A percentile compares a stretch with the other conserved stretches of the same genome.
These are phyloP conservation scores for Dactylonectria estremocensis DNA, from an alignment of 2,329 filamentous ascomycete species.

Conservation along the genomic window DNA sequence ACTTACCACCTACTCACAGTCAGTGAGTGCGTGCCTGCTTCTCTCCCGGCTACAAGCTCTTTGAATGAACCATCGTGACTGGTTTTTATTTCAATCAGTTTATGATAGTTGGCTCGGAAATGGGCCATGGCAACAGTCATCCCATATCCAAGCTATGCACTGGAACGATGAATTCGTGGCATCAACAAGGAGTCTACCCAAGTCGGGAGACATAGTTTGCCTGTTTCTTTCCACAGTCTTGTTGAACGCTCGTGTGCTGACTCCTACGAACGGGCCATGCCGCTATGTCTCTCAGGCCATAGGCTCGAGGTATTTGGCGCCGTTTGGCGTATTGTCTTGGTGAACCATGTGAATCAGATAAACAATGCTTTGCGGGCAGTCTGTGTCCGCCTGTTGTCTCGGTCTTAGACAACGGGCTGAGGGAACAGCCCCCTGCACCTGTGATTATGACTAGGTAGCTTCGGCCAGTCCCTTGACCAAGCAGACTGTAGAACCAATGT, in stretches of 20 bases:
- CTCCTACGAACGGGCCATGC: too few species aligned
- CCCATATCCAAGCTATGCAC: background rate
- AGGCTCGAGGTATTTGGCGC: background rate
- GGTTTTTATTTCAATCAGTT: too few species aligned
- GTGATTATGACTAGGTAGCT: background rate
- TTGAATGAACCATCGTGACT: too few species aligned
- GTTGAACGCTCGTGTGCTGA: background rate
- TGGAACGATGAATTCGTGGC: background rate
- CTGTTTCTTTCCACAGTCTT: background rate
- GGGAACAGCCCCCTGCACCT: background rate
- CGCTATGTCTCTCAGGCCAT: background rate
- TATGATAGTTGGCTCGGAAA: background rate
- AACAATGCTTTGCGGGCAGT: background rate
- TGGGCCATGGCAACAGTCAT: background rate
- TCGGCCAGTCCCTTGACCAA: background rate
- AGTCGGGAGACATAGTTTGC: background rate
- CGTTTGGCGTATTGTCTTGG: background rate
- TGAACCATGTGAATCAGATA: background rate
- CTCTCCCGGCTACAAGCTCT: too few species aligned
- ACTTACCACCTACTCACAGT: too few species aligned
- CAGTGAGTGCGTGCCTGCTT: too few species aligned
- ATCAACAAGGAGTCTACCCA: too few species aligned
- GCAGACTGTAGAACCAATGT: background rate
- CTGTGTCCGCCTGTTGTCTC: background rate
- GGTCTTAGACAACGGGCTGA: constrained; percentile 1